Evolutionary conservation across 164 flowering plant genomes (phyloP), one percentile per base, ranked within the genome.

Genomic region (Berberis thunbergii): DNA sequence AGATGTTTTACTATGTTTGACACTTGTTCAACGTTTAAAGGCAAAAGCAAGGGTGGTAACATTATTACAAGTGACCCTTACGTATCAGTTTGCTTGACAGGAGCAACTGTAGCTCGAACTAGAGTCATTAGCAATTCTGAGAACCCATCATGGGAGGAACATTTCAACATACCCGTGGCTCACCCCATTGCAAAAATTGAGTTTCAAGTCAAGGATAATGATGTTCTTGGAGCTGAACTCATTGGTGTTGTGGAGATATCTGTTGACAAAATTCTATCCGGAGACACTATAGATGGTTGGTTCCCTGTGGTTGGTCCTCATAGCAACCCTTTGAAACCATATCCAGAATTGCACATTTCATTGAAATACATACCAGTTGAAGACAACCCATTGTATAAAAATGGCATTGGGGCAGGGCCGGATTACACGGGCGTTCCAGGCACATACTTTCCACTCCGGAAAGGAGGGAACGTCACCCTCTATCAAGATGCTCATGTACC

Each of bases 401-500:
- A 75, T 57, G 92, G 90, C 13, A 73, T 83, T 61, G 86, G 81
- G 2, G 72, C 76, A 11, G 86, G 77, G 3, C 83, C 87, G 1
- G 74, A 76, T 10, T 76, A 76, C 60, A 1, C 4, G 10, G 91
- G 91, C 39, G 88, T 87, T 43, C 81, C 84, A 26, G 76, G 75
- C 38, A 76, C 89, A 43, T 87, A 84, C 65, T 85, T 86, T 57
- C 93, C 91, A 4, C 76, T 85, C 10, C 76, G 80, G 6, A 81
- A 76, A 81, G 89, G 93, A 58, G 81, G 88, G 46, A 62, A 42
- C 38, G 74, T 86, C 39, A 86, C 84, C 12, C 80, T 89, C 8
- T 86, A 89, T 69, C 96, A 89, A 75, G 93, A 86, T 72, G 91
- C 89, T 10, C 93, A 89, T 63, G 74, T 85, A 10, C 82, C 81